These are phyloP conservation scores for Amanita phalloides DNA, from an alignment of 768 basidiomycete species.

Conservation along the genomic window DNA sequence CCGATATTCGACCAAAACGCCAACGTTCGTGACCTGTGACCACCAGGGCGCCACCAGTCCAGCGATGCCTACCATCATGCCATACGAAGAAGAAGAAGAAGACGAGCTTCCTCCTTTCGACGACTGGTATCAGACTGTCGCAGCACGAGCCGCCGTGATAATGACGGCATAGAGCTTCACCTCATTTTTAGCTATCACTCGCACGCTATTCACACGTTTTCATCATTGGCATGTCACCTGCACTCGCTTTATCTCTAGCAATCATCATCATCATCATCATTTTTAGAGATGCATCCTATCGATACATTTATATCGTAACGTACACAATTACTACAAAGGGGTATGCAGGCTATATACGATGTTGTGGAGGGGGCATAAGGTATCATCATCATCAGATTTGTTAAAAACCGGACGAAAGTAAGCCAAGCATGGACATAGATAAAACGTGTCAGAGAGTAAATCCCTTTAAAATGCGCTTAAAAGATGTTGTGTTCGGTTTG, in stretches of 20 bases:
- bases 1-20: background rate
- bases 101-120: conserved; percentile 30
- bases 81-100: conserved; percentile 28
- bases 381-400: background rate
- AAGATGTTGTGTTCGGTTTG: conserved; percentile 44
- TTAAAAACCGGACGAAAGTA: background rate
- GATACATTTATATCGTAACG: conserved; percentile 1
- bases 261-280: background rate
- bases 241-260: conserved; percentile 2
- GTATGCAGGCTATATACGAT: conserved; percentile 1
- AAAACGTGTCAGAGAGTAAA: background rate
- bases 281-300: conserved; percentile 3
- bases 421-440: background rate
- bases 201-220: background rate
- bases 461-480: conserved; percentile 41
- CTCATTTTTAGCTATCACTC: background rate
- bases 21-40: conserved; percentile 1
- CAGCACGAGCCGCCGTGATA: conserved; percentile 6
- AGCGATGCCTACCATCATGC: conserved; percentile 15
- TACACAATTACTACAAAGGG: background rate
- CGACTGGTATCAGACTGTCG: conserved; percentile 26
- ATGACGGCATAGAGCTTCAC: background rate
- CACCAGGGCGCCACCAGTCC: conserved; percentile 1
- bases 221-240: conserved; percentile 1
- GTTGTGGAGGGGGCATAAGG: background rate